These are phyloP conservation scores for Leishmania braziliensis DNA, from an alignment of 208 protist species.

Conservation along the genomic window DNA sequence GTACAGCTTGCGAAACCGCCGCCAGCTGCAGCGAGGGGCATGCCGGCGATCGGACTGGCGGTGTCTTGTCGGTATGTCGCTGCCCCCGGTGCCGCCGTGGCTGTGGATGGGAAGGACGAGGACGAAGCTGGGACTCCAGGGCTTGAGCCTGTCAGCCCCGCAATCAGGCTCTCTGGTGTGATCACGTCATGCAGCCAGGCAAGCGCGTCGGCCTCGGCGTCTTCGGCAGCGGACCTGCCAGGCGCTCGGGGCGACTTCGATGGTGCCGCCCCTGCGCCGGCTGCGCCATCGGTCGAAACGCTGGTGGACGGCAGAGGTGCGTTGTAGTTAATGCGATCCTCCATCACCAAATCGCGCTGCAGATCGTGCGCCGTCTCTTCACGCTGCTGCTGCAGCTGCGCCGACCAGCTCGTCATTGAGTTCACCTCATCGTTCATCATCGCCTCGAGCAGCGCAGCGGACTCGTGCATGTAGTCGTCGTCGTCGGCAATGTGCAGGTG, in stretches of 20 bases:
- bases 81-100: neutral
- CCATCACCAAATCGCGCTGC: slow-evolving; percentile 50
- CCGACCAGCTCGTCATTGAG: slow-evolving; percentile 25
- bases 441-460: slow-evolving; percentile 72
- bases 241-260: neutral
- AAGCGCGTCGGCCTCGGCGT: slow-evolving; percentile 59
- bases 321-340: slow-evolving; percentile 68
- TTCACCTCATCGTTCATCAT: slow-evolving; percentile 68
- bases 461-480: slow-evolving; percentile 64
- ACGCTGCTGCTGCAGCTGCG: slow-evolving; percentile 22
- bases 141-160: slow-evolving; percentile 14
- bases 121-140: slow-evolving; percentile 6
- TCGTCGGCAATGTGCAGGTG: slow-evolving; percentile 41
- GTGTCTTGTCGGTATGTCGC: neutral
- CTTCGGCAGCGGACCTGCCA: slow-evolving; percentile 12
- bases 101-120: neutral
- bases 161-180: slow-evolving; percentile 48
- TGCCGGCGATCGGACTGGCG: neutral
- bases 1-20: neutral
- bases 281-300: neutral
- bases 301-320: slow-evolving; percentile 14
- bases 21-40: neutral
- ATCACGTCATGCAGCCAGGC: slow-evolving; percentile 88
- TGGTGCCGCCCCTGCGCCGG: neutral
- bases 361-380: slow-evolving; percentile 38